Base-by-base conservation (phyloP, 148 eudicot genomes). In the Simmondsia chinensis region DNA sequence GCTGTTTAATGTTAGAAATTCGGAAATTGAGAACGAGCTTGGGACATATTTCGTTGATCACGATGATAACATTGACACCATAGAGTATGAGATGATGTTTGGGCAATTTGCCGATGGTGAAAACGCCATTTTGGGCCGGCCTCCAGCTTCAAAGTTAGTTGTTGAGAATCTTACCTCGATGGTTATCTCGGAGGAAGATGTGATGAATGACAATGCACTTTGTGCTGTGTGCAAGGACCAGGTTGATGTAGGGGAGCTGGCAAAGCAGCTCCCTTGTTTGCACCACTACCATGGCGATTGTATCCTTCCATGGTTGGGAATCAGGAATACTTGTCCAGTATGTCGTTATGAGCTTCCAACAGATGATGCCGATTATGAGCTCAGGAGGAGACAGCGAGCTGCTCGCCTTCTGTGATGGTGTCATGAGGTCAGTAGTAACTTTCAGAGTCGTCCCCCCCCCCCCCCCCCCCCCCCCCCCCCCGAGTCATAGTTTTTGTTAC, bases 171-270 rank as follows among this genome's bases (percentile, higher is more conserved):
- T 80, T 8, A 55, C 64, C 9, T 63, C 52, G 0, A 66, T 74
- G 14, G 61, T 50, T 29, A 22, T 74, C 16, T 70, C 60, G 21
- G 29, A 56, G 29, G 77, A 59, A 37, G 80, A 75, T 46, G 66
- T 69, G 33, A 35, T 50, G 9, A 67, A 52, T 15, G 64, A 57
- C 23, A 61, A 63, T 33, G 60, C 62, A 0, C 39, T 66, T 1
- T 82, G 93, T 62, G 93, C 93, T 14, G 77, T 82, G 34, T 82
- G 93, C 38, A 82, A 78, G 64, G 85, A 82, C 24, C 72, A 64
- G 20, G 46, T 82, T 30, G 69, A 28, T 20, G 43, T 52, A 32
- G 85, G 85, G n/a, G 72, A 69, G 36, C 58, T 35, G 39, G 72
- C 56, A 9, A 82, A 68, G 48, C 52, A 60, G 54, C 64, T 82